Base-by-base conservation (phyloP, 257 asterid genomes). In the Cynanchum wilfordii region DNA sequence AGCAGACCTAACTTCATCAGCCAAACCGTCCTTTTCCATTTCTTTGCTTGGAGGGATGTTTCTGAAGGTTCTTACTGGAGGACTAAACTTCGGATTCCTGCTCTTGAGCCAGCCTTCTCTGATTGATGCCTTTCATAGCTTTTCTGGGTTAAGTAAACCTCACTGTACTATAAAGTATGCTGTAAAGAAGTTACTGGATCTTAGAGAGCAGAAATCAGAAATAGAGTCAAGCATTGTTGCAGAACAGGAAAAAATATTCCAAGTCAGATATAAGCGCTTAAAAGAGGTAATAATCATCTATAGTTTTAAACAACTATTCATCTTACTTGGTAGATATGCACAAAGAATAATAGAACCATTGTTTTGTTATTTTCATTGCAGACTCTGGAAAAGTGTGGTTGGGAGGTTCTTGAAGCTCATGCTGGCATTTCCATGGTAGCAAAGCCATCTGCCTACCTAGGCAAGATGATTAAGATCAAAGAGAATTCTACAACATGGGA, bases 321-420 rank as follows among this genome's bases (percentile, higher is more conserved):
- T 33, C 15, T 68, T 68, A 11, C 24, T 47, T 50, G 27, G 50
- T 16, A 50, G 17, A 50, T 19, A 16, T 49, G 45, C 40, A 60
- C 30, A 30, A 30, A 30, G 25, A 63, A 33, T 40, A 30, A 30
- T 5, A 5, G 24, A 33, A 4, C 0, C 13, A 7, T 30, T 12
- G 13, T 62, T 12, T 7, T 62, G 22, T 5, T 68, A 63, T 80
- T 69, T 68, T 15, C 56, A 64, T 55, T 11, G 68, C 89, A 94
- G 97, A 80, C 87, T 44, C 88, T 95, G 20, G 96, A 83, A 83
- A 82, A 75, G 20, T 80, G 86, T 74, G 98, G 99, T 25, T 95
- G 99, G 99, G 89, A 90, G 56, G 96, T 95, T 60, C 85, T 95
- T 4, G 92, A 89, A 22, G 90, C 98, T 74, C 87, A 87, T 70